phyloP scores from a whole-genome alignment of 768 basidiomycete genomes.

The Baorangia bicolor region DNA sequence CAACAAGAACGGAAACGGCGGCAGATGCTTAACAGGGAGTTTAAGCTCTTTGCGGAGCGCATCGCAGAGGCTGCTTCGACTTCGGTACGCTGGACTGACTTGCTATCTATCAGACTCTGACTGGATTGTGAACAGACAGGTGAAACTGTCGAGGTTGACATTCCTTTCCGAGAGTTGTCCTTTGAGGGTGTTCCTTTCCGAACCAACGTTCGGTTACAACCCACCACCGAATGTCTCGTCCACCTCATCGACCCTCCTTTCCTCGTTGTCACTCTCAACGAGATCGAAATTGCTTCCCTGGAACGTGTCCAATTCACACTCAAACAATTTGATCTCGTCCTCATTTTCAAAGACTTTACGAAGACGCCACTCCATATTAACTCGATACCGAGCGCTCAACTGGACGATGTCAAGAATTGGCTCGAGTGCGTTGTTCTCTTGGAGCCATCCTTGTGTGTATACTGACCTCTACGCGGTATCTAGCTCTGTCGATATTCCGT shows the following conservation, averaged over 20 bases:
- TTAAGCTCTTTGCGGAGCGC: slow-evolving; percentile 90
- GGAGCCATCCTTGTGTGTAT: background rate
- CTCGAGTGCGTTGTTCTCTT: slow-evolving; percentile 68
- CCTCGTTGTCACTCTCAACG: slow-evolving; percentile 89
- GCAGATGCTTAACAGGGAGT: slow-evolving; percentile 88
- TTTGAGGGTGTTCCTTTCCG: slow-evolving; percentile 97
- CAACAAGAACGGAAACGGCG: slow-evolving; percentile 93
- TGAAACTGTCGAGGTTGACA: slow-evolving; percentile 88
- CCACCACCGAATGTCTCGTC: slow-evolving; percentile 95
- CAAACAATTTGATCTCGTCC: slow-evolving; percentile 96
- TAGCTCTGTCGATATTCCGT: slow-evolving; percentile 95
- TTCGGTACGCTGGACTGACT: slow-evolving; percentile 53
- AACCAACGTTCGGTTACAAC: slow-evolving; percentile 90
- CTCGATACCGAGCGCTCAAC: slow-evolving; percentile 83
- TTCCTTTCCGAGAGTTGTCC: slow-evolving; percentile 95
- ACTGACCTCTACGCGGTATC: slow-evolving; percentile 6
- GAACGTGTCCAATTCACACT: slow-evolving; percentile 96
- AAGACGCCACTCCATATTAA: slow-evolving; percentile 93
- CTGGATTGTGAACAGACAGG: slow-evolving; percentile 50
- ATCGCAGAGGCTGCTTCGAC: slow-evolving; percentile 79
- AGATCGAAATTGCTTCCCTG: slow-evolving; percentile 95
- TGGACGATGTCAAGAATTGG: slow-evolving; percentile 99
- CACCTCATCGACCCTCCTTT: slow-evolving; percentile 95
- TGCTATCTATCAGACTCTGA: background rate
- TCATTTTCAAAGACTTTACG: slow-evolving; percentile 96